Evolutionary conservation across 2,329 filamentous ascomycete species (phyloP), one percentile per base, ranked within the genome.

Genomic region (Claviceps fusiformis): DNA sequence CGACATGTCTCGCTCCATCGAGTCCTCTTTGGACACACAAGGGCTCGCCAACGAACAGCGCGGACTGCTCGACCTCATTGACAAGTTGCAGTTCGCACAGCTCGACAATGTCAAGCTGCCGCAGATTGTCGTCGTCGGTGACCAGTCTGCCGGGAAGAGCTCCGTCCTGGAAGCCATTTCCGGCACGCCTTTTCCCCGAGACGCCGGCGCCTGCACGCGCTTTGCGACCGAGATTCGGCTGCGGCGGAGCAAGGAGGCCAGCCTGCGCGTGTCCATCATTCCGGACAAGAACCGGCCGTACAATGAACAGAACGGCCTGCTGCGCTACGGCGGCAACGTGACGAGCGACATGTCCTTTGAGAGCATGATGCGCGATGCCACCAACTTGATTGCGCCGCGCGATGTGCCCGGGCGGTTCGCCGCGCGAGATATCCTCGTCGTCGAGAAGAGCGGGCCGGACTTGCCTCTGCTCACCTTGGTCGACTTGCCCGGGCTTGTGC

Each of bases 161-260:
- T 83, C 80, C 5, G 78, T 82, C 1, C 73, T 85, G 2, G 80
- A 83, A 61, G 80, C 80, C n/a, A 71, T 85, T 43, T 82, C 80
- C 0, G 79, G 79, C 29, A 80, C 82, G 10, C 75, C 76, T 0
- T 85, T 85, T 49, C 82, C 81, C 0, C 71, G 77, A 55, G 78
- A 80, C 57, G 78, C 79, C 52, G 79, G 75, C 50, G 73, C 82
- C 2, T 85, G 81, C 60, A 85, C 82, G 0, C 71, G 81, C 19
- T 84, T 82, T 57, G 75, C 80, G 4, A 82, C 80, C 31, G 79
- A 83, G 62, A 75, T 83, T 55, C 70, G 79, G 5, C 68, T 82
- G n/a, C 72, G 79, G 58, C 63, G 75, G 60, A 63, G 75, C 31
- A 66, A 73, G 61, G 67, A 76, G 59, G 60, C 70, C 0, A 71